Evolutionary conservation across 2,329 filamentous ascomycete species (phyloP).

Genomic region (Fusarium lateritium): DNA sequence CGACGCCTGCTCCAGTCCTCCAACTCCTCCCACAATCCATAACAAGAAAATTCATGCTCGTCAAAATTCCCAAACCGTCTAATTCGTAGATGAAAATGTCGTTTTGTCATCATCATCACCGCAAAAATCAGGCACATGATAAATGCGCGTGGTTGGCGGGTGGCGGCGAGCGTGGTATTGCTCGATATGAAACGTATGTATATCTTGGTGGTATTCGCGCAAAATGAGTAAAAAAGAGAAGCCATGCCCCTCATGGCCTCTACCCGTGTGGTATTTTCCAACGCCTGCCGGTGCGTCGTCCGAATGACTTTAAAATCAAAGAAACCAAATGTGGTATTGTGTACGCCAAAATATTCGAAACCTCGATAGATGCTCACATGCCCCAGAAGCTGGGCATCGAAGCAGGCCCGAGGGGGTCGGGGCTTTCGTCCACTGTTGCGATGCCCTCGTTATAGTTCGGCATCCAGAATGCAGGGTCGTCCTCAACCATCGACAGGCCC

Average conservation of each 20-base stretch:
- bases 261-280: conserved; percentile 45
- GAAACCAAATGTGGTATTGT: conserved; percentile 53
- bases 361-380: conserved; percentile 50
- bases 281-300: conserved; percentile 47
- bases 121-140: conserved; percentile 21
- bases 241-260: conserved; percentile 41
- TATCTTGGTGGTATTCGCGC: conserved; percentile 44
- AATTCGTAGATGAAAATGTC: conserved; percentile 43
- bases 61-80: conserved; percentile 35
- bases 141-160: conserved; percentile 10
- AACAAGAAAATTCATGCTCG: conserved; percentile 29
- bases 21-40: conserved; percentile 22
- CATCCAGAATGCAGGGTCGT: conserved; percentile 66
- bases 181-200: conserved; percentile 48
- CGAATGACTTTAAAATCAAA: conserved; percentile 44
- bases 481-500: conserved; percentile 66
- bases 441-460: conserved; percentile 61
- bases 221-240: conserved; percentile 40
- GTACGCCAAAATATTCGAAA: conserved; percentile 48
- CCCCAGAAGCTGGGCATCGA: conserved; percentile 56
- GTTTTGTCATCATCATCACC: conserved; percentile 47
- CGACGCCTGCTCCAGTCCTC: conserved; percentile 35
- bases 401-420: conserved; percentile 53
- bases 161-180: conserved; percentile 40
- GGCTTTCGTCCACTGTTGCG: conserved; percentile 54